Percentiles rank a stretch among this genome's conserved stretches.
These are phyloP conservation scores for Lachancea mirantina DNA, from an alignment of 805 yeast species.

Conservation along the genomic window DNA sequence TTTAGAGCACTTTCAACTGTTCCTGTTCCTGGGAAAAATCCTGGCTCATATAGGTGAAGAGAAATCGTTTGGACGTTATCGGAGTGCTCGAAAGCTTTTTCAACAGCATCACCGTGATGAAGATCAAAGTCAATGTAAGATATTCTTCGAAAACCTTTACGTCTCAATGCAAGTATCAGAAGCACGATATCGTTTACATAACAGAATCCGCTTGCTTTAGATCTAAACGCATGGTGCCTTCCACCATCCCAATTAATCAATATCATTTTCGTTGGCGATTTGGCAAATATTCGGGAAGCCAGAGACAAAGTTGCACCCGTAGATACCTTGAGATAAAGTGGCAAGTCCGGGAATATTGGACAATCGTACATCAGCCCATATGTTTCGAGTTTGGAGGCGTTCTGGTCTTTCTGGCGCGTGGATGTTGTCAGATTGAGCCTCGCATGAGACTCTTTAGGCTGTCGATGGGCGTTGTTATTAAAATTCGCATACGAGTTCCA, in stretches of 20 bases:
- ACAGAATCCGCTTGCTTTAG: conserved; percentile 62
- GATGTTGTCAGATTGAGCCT: too few species aligned
- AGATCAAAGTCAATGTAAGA: conserved; percentile 65
- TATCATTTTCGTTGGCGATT: conserved; percentile 25
- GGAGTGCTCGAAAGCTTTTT: conserved; percentile 51
- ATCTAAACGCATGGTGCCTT: conserved; percentile 56
- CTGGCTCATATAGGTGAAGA: conserved; percentile 54
- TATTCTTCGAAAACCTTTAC: conserved; percentile 36
- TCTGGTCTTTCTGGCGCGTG: neutral
- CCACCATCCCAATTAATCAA: conserved; percentile 78
- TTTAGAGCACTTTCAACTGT: conserved; percentile 31
- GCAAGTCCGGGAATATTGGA: conserved; percentile 49
- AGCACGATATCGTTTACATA: conserved; percentile 64
- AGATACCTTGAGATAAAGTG: conserved; percentile 40
- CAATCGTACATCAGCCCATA: conserved; percentile 59
- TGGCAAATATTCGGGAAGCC: conserved; percentile 33
- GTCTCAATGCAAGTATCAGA: conserved; percentile 45
- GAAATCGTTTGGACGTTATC: conserved; percentile 54
- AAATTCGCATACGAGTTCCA: too few species aligned
- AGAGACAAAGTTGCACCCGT: conserved; percentile 56
- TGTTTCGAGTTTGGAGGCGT: conserved; percentile 13
- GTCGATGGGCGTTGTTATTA: too few species aligned
- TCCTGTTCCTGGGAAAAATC: conserved; percentile 74
- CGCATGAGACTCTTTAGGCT: too few species aligned
- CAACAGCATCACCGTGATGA: conserved; percentile 81